Percentiles rank a stretch among this genome's conserved stretches.
phyloP scores from a whole-genome alignment of 2,329 filamentous ascomycete species.

The Davidsoniella australis region DNA sequence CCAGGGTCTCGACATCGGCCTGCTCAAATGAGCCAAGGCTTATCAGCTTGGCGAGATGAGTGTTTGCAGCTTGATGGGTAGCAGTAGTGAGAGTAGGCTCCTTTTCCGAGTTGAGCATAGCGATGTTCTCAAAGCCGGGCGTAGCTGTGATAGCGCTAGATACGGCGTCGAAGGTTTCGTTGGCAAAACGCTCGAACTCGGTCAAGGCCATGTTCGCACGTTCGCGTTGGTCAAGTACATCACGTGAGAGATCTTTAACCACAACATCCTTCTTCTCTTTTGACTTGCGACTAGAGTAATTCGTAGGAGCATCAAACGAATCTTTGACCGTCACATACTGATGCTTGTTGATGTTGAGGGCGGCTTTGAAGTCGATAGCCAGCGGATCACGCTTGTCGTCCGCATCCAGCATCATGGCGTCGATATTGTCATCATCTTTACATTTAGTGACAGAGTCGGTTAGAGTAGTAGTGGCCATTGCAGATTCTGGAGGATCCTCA shows the following conservation, averaged over 20 bases:
- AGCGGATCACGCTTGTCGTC: slow-evolving; percentile 18
- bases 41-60: slow-evolving; percentile 55
- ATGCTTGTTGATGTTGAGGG: slow-evolving; percentile 29
- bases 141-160: slow-evolving; percentile 45
- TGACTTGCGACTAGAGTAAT: slow-evolving; percentile 32
- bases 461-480: too few relatives aligned
- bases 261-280: slow-evolving; percentile 32
- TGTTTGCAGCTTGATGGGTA: slow-evolving; percentile 56
- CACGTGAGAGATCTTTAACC: slow-evolving; percentile 36
- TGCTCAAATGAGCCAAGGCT: slow-evolving; percentile 48
- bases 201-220: slow-evolving; percentile 59
- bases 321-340: slow-evolving; percentile 34
- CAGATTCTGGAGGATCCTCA: too few relatives aligned
- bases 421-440: background rate
- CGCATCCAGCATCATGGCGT: slow-evolving; percentile 8
- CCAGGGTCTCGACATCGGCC: slow-evolving; percentile 58
- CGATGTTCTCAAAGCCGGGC: slow-evolving; percentile 36
- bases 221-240: slow-evolving; percentile 62
- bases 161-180: slow-evolving; percentile 61
- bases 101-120: slow-evolving; percentile 37
- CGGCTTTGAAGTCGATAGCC: slow-evolving; percentile 29
- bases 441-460: too few relatives aligned
- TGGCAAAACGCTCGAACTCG: slow-evolving; percentile 51
- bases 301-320: slow-evolving; percentile 27
- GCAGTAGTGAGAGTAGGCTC: slow-evolving; percentile 47